phyloP scores from a whole-genome alignment of 2,329 filamentous ascomycete genomes.

The Harringtonia aguacate region DNA sequence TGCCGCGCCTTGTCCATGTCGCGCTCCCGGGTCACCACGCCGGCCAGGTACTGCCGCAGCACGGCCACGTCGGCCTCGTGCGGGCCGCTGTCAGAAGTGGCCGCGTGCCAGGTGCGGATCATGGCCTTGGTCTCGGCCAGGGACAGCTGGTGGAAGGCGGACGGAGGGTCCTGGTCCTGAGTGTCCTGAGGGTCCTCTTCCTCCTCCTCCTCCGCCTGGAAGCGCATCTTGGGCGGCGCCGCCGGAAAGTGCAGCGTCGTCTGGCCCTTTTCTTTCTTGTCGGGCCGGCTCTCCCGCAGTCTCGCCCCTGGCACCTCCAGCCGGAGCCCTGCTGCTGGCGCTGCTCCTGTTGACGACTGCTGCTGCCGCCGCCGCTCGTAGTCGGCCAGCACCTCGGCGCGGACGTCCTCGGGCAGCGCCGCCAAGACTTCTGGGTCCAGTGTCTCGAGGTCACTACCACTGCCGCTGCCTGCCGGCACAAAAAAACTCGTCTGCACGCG shows the following conservation, averaged over 20 bases:
- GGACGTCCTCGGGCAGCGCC: conserved; percentile 72
- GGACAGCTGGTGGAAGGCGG: conserved; percentile 24
- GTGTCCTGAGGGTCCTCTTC: no score
- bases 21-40: conserved; percentile 64
- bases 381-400: conserved; percentile 67
- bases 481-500: conserved; percentile 64
- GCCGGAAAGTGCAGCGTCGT: conserved; percentile 34
- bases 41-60: conserved; percentile 59
- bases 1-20: conserved; percentile 86
- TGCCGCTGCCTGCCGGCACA: conserved; percentile 20
- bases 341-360: conserved; percentile 18
- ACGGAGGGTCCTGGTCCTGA: no score
- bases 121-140: conserved; percentile 59
- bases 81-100: conserved; percentile 64
- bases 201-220: no score
- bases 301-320: conserved; percentile 27
- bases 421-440: conserved; percentile 66
- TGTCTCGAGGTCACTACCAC: conserved; percentile 28
- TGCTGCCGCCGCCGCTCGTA: conserved; percentile 53
- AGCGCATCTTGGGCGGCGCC: conserved; percentile 33
- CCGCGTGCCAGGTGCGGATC: conserved; percentile 63
- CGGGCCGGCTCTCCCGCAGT: conserved; percentile 6
- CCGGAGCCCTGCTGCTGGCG: conserved; percentile 30
- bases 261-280: conserved; percentile 12
- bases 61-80: conserved; percentile 69